Base-by-base conservation (phyloP, 1,284 basidiomycete genomes). In the Leccinum colubrinum region DNA sequence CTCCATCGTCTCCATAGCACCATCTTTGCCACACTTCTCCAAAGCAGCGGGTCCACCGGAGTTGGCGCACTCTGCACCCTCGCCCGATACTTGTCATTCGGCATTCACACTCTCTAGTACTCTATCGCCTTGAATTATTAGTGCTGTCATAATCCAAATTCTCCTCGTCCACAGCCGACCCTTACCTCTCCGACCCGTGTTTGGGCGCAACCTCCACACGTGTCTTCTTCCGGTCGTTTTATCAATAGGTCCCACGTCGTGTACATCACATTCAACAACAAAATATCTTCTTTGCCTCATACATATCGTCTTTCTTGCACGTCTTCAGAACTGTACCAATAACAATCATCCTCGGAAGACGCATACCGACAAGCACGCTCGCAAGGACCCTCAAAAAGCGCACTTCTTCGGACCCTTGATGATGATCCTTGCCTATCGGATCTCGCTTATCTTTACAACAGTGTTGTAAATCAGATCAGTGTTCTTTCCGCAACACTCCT, bases 121-220 rank as follows among this genome's bases (percentile, higher is more conserved):
- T 43, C n/a, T 17, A 43, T 17, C n/a, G 41, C 17, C 5, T 20
- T 9, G 39, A 41, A 15, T 41, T 8, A 6, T 37, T 11, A 11
- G 41, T 43, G 41, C 41, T 43, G n/a, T 43, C 9, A 46, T 11
- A 46, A 46, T 46, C 11, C 43, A 46, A 17, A 46, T 46, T 4
- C n/a, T n/a, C 39, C 39, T 41, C 39, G 8, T 41, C 39, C 12
- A 41, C n/a, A 41, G 11, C 43, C 8, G 43, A 17, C 17, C 39
- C 33, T 25, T 35, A 11, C 62, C 62, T 43, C 55, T 41, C 12
- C 3, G 27, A 8, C 25, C 55, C 52, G 50, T 50, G 61, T 63
- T 63, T 53, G 35, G 60, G 62, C 53, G 60, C 39, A 43, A 57
- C 55, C 15, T 30, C 33, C 22, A 33, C 67, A 69, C 67, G 63